These are phyloP conservation scores for Botrytis porri DNA, from an alignment of 2,329 filamentous ascomycete genomes.

Conservation along the genomic window DNA sequence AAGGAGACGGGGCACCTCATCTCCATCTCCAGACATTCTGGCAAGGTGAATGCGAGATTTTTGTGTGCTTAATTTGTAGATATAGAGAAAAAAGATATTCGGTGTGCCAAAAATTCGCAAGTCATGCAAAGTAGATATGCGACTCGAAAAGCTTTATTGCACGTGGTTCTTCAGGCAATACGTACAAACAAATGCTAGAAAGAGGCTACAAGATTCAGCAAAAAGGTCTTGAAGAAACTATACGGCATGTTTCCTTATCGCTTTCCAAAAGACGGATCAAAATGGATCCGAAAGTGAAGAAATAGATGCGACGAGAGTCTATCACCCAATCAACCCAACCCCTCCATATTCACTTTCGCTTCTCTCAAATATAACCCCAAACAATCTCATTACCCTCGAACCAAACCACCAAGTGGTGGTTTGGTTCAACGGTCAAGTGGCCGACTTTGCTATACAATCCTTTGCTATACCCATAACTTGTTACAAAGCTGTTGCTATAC, in stretches of 20 bases:
- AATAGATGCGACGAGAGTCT: background rate
- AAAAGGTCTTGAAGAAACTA: background rate
- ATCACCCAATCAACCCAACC: background rate
- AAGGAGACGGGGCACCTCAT: background rate
- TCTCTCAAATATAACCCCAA: background rate
- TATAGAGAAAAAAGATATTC: background rate
- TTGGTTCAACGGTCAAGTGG: conserved; percentile 1
- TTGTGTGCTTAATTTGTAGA: background rate
- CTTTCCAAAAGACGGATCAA: background rate
- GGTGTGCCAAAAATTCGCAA: background rate
- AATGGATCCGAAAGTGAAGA: background rate
- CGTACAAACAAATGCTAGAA: background rate
- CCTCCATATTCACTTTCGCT: background rate
- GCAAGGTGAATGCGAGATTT: background rate
- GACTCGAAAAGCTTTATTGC: no score
- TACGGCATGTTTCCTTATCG: background rate
- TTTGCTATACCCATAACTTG: background rate
- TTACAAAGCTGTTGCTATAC: background rate
- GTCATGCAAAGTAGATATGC: background rate
- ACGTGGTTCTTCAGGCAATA: background rate
- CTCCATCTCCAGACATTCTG: background rate
- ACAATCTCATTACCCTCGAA: background rate
- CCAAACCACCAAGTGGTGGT: background rate
- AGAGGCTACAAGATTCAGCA: no score
- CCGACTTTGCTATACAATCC: background rate